Percentiles rank a stretch among this genome's conserved stretches.
These are phyloP conservation scores for Petrea volubilis DNA, from an alignment of 257 asterid species.

Conservation along the genomic window DNA sequence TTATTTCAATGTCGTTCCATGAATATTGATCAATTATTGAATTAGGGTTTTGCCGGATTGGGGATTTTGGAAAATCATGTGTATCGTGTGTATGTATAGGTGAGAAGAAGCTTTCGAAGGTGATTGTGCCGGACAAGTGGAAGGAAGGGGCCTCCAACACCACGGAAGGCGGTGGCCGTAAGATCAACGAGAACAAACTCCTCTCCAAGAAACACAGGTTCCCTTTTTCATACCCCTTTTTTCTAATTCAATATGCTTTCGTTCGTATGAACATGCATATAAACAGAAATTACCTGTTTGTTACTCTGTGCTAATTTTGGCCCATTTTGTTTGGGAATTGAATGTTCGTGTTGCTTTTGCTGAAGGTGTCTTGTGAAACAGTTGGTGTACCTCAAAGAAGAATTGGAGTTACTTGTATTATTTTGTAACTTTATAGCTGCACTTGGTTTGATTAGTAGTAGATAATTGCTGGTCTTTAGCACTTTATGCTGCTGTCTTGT, in stretches of 20 bases:
- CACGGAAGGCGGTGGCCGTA: constrained; percentile 96
- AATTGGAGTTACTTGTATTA: not conserved
- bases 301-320: not conserved
- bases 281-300: not conserved
- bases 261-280: not conserved
- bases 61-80: constrained; percentile 10
- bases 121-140: constrained; percentile 99
- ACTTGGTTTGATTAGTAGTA: not conserved
- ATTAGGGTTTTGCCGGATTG: constrained; percentile 44
- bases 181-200: constrained; percentile 97
- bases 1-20: not conserved
- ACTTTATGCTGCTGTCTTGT: not conserved
- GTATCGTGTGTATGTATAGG: constrained; percentile 40
- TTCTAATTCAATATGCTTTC: not conserved
- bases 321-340: not conserved
- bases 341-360: not conserved
- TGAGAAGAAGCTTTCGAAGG: constrained; percentile 91
- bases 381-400: not conserved
- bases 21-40: constrained; percentile 2
- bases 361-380: not conserved
- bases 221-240: not conserved
- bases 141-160: constrained; percentile 87
- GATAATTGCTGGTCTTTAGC: not conserved
- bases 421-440: not conserved
- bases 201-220: constrained; percentile 90